Evolutionary conservation across 176 grass and related monocot species (phyloP), one percentile per base, ranked within the genome.

Genomic region (Triticum aestivum): DNA sequence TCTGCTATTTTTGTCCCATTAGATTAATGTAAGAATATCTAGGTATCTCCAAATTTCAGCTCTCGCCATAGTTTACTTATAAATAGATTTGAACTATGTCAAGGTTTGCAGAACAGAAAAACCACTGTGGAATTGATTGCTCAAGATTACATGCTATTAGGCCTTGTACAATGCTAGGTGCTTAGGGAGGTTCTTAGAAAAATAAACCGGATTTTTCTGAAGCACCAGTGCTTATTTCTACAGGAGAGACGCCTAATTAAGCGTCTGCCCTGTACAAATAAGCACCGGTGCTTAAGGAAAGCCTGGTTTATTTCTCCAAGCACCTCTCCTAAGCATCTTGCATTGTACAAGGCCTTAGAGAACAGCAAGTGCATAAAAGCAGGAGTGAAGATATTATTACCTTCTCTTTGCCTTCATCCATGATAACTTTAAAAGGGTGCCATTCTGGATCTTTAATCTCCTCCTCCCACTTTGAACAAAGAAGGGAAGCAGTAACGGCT

Each of bases 391-490:
- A 27, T 4, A 63, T 64, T 27, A 3, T 14, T 83, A 94, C 92
- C 92, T 74, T 67, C 20, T 4, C 24, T 39, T 91, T 89, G 18
- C 85, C 88, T 15, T 82, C 71, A 63, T 75, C 59, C 8, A 49
- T 58, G 44, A 90, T 39, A 54, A 94, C 80, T 77, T 61, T 85
- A 56, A 92, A 94, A 44, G 93, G 90, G 24, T 92, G 80, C 93
- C 93, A 94, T 10, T 88, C 73, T 26, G 93, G 73, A 21, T 88
- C 79, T 82, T 67, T 90, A 11, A 92, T 35, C 44, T 92, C 90
- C 26, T 79, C 79, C 34, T 94, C 87, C 93, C 93, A 94, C 29
- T 92, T 85, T 10, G 85, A 90, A 63, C 82, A 84, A 39, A 90
- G 47, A 15, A 76, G 18, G 23, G 63, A 79, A 70, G 85, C 63